Base-by-base conservation (phyloP, 257 asterid species). In the Henckelia pumila region DNA sequence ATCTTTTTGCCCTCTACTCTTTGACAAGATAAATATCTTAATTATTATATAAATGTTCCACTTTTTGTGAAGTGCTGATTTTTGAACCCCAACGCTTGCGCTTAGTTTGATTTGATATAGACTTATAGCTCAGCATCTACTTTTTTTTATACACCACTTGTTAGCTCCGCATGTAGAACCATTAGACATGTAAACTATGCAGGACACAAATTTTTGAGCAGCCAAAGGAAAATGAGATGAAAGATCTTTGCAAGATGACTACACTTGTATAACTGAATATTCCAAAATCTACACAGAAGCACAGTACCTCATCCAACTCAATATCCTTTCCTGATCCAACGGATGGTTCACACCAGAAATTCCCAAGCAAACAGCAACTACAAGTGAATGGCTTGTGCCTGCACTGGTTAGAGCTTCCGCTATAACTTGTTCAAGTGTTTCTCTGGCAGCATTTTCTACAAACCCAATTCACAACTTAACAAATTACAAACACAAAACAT, bases 261-360 rank as follows among this genome's bases (percentile, higher is more conserved):
- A 40, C 50, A 40, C 50, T 40, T 40, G 13, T 40, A 40, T 40
- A 40, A 40, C 6, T 40, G 5, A 40, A 40, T 40, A 40, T 40
- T 40, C 6, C 17, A 40, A 14, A 40, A 40, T 11, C n/a, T 13
- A 40, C 55, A 61, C 64, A 74, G 33, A 20, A 33, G 40, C 64
- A 58, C 24, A 50, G 23, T 82, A 89, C 98, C 98, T 88, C 75
- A 93, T 78, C 96, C 98, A 89, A 66, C 75, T 88, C 75, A 84
- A 67, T 70, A 90, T 78, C 78, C 82, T 88, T 59, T 85, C 86
- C 85, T 88, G 84, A 79, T 93, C 99, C 6, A 75, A 83, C 11
- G 88, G 90, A 81, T 88, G 94, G 73, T 90, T 93, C 74, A 93
- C 95, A 57, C 98, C 99, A 33, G 99, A 93, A 74, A 93, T 84